Evolutionary conservation across 1,284 basidiomycete genomes (phyloP), one percentile per base, ranked within the genome.

Genomic region (Sporisorium scitamineum): DNA sequence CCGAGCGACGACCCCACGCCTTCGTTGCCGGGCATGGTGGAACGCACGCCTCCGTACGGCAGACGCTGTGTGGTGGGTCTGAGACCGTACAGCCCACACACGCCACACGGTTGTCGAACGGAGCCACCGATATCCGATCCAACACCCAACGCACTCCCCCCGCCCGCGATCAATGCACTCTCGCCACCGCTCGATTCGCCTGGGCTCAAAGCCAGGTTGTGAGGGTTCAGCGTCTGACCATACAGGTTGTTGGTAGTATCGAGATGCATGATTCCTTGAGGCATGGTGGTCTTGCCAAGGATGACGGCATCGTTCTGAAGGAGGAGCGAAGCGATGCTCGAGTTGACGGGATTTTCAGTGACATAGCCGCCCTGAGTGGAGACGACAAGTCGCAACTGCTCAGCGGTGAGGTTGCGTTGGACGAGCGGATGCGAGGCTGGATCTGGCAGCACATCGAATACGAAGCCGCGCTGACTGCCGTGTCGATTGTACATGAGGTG

Each of bases 231-330:
- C 34, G 78, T 80, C 45, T 74, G 76, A 20, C 80, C 80, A 47
- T 74, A 76, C 18, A 78, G 51, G 39, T 76, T 74, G 67, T 52
- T 76, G 8, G 59, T 39, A 5, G 76, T 77, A 24, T 81, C 79
- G 22, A 81, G 60, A 41, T 80, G 78, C 79, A 81, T 80, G 29
- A 81, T 47, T n/a, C 67, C 70, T 51, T 79, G 74, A 0, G 79
- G 78, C 78, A 80, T 79, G 26, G 65, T 73, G 13, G 79, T 80
- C 63, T 80, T 80, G 50, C 59, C 62, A 22, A 74, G 56, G 50
- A 80, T 71, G 20, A 80, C 69, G 1, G 67, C 76, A 34, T 76
- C 79, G 24, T 62, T 60, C 5, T 65, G 52, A 2, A 73, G 56
- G 2, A 80, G 55, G 29, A 68, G 34, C 14, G 32, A 13, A 1